Percentiles rank a stretch among this genome's conserved stretches.
These are phyloP conservation scores for Trichocomaceae sp. DNA, from an alignment of 2,329 filamentous ascomycete genomes.

Conservation along the genomic window DNA sequence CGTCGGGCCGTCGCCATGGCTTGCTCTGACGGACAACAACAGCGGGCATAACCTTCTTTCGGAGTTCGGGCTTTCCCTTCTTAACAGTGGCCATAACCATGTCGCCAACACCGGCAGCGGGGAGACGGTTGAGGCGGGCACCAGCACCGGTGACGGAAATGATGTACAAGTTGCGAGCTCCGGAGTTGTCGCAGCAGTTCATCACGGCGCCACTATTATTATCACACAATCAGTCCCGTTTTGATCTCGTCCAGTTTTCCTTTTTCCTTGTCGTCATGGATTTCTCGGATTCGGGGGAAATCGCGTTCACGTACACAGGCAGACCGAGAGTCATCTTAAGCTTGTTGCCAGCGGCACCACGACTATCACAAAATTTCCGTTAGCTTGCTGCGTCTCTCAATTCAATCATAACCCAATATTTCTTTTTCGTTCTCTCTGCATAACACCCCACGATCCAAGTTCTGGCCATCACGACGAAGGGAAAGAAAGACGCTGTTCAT, in stretches of 20 bases:
- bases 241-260: background rate
- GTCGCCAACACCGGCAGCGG: conserved; percentile 95
- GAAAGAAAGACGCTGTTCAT: conserved; percentile 2
- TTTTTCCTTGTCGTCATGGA: background rate
- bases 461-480: conserved; percentile 13
- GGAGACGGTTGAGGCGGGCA: conserved; percentile 94
- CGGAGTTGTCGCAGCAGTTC: conserved; percentile 99
- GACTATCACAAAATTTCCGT: conserved; percentile 36
- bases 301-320: conserved; percentile 73
- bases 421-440: background rate
- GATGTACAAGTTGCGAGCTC: conserved; percentile 98
- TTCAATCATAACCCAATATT: background rate
- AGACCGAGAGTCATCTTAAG: conserved; percentile 99
- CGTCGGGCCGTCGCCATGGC: conserved; percentile 97
- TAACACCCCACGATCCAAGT: background rate
- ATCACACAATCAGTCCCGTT: conserved; percentile 2
- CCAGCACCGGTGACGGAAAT: conserved; percentile 99
- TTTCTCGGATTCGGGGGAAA: background rate
- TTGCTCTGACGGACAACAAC: conserved; percentile 98
- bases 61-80: conserved; percentile 99
- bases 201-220: conserved; percentile 86
- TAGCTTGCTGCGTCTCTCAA: conserved; percentile 5
- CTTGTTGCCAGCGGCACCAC: conserved; percentile 97
- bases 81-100: conserved; percentile 99
- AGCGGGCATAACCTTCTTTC: conserved; percentile 99